A percentile compares a stretch with the other conserved stretches of the same genome.
Evolutionary conservation across 106 monocot genomes (phyloP).

Genomic region (Hemerocallis citrina): DNA sequence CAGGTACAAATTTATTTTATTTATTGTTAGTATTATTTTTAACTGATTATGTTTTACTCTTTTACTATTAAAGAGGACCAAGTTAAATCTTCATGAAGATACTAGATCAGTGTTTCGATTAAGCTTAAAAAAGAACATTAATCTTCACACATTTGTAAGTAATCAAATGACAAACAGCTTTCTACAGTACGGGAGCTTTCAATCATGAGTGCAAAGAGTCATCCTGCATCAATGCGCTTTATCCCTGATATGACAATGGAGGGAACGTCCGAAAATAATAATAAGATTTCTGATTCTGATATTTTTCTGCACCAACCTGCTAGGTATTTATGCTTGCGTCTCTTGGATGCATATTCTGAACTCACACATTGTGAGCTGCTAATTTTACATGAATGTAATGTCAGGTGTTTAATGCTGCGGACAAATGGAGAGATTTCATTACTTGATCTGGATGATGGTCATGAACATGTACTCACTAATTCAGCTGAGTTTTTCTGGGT

Average conservation of each 20-base stretch:
- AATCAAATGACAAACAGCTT: slow-evolving; percentile 85
- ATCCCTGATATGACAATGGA: slow-evolving; percentile 53
- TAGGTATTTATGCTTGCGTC: slow-evolving; percentile 40
- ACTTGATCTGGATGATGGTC: slow-evolving; percentile 98
- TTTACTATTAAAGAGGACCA: neutral
- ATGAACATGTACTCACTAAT: slow-evolving; percentile 74
- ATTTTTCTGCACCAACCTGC: slow-evolving; percentile 55
- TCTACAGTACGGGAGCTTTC: slow-evolving; percentile 95
- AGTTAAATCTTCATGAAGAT: neutral
- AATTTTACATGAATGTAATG: slow-evolving; percentile 9
- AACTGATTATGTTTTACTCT: slow-evolving; percentile 1
- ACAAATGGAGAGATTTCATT: slow-evolving; percentile 94
- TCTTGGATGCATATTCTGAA: neutral
- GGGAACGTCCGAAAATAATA: slow-evolving; percentile 18
- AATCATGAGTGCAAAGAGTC: slow-evolving; percentile 94
- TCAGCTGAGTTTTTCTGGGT: slow-evolving; percentile 97
- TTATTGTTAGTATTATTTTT: neutral
- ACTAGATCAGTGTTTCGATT: neutral
- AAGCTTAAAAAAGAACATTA: slow-evolving; percentile 8
- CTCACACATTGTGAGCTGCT: slow-evolving; percentile 3
- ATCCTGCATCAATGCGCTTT: slow-evolving; percentile 90
- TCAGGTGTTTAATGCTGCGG: slow-evolving; percentile 86
- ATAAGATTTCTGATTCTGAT: slow-evolving; percentile 17
- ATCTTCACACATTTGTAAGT: slow-evolving; percentile 29
- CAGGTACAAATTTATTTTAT: too few relatives aligned